Conservation (phyloP, 139 green algal species). For the Gonium pectorale region DNA sequence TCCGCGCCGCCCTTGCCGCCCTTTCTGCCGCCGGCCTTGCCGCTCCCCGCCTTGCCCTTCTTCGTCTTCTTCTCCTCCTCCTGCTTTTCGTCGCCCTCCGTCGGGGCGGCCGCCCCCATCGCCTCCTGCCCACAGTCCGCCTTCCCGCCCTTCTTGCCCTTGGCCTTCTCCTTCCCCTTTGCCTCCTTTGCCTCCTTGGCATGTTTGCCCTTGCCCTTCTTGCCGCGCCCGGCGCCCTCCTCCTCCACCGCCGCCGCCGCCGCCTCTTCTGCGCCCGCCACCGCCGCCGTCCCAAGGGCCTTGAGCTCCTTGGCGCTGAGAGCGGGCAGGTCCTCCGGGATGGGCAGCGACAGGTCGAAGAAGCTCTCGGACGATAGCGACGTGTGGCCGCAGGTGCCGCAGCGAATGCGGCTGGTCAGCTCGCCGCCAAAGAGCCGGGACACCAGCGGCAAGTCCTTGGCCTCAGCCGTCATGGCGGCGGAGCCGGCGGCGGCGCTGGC, state of each 20-base stretch:
- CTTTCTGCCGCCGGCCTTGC: not conserved
- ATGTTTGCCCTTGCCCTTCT: not conserved
- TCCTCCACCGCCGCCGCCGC: not conserved
- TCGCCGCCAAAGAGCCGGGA: conserved; percentile 64
- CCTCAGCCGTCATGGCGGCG: not conserved
- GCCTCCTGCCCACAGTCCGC: too few relatives aligned
- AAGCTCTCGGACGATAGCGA: conserved; percentile 57
- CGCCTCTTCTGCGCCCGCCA: not conserved
- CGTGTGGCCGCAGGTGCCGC: conserved; percentile 55
- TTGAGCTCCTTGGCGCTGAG: not conserved
- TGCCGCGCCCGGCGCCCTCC: not conserved
- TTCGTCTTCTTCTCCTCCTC: too few relatives aligned
- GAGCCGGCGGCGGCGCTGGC: not conserved
- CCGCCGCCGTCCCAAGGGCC: conserved; percentile 1
- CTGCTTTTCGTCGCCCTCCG: too few relatives aligned
- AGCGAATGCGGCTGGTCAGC: conserved; percentile 61
- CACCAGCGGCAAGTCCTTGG: not conserved
- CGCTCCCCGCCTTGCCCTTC: not conserved
- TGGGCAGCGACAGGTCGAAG: conserved; percentile 73
- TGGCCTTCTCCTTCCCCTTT: not conserved
- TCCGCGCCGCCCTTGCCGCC: not conserved
- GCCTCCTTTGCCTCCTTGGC: not conserved
- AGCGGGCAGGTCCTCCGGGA: conserved; percentile 55
- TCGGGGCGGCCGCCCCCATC: too few relatives aligned
- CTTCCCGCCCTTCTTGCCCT: not conserved